phyloP scores from a whole-genome alignment of 2,329 filamentous ascomycete genomes.

The Akanthomyces muscarius region DNA sequence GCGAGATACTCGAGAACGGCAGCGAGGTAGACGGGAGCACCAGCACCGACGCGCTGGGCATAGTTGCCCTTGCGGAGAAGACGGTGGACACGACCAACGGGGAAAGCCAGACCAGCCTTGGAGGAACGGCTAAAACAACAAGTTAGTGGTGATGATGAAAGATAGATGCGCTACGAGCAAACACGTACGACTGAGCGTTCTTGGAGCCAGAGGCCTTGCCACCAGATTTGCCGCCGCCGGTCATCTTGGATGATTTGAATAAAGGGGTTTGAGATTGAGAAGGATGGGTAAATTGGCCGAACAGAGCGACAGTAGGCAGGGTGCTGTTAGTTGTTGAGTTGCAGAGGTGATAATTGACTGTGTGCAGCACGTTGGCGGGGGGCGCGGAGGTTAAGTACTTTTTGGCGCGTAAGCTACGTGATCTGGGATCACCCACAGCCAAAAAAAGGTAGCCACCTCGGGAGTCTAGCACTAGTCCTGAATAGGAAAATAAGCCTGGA shows the following conservation, averaged over 20 bases:
- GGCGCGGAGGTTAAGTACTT: conserved; percentile 53
- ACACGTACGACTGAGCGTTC: conserved; percentile 96
- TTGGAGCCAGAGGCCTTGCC: conserved; percentile 99
- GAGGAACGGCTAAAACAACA: conserved; percentile 73
- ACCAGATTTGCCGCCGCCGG: conserved; percentile 99
- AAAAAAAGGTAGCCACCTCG: conserved; percentile 23
- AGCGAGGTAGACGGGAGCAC: conserved; percentile 94
- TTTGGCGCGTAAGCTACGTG: conserved; percentile 43
- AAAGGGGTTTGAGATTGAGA: conserved; percentile 27
- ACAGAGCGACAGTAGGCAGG: conserved; percentile 18
- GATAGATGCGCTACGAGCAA: conserved; percentile 2
- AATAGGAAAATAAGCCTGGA: conserved; percentile 30
- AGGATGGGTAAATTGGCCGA: conserved; percentile 17
- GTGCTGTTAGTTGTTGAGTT: conserved; percentile 30
- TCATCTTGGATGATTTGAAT: conserved; percentile 73
- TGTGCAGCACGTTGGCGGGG: conserved; percentile 40
- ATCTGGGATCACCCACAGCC: conserved; percentile 47
- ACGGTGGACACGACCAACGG: conserved; percentile 98
- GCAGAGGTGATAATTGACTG: conserved; percentile 38
- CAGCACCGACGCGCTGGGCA: conserved; percentile 97
- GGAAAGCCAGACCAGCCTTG: conserved; percentile 98
- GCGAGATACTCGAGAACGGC: conserved; percentile 98
- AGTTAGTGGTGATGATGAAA: conserved; percentile 12
- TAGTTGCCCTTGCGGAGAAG: conserved; percentile 99
- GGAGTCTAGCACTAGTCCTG: conserved; percentile 30